These are phyloP conservation scores for Pythium brachiatum DNA, from an alignment of 352 stramenopile species.

Conservation along the genomic window DNA sequence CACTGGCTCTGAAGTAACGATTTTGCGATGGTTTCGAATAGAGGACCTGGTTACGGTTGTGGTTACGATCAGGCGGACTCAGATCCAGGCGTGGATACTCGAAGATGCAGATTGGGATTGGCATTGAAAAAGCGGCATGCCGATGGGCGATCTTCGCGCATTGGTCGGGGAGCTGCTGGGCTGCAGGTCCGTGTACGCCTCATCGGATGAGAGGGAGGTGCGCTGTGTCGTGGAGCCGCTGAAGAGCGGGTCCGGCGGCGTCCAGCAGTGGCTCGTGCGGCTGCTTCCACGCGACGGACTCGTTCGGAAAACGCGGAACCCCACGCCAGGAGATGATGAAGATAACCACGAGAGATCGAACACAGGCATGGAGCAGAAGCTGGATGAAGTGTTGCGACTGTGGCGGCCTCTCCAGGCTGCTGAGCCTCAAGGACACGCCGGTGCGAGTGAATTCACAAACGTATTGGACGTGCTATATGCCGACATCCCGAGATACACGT, in stretches of 20 bases:
- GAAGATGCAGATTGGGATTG: not conserved
- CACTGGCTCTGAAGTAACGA: conserved; percentile 1
- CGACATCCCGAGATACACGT: conserved; percentile 42
- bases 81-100: not conserved
- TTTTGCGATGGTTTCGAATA: not conserved
- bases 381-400: conserved; percentile 26
- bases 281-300: conserved; percentile 14
- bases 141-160: conserved; percentile 34
- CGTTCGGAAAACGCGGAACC: not conserved
- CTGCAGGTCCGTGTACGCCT: conserved; percentile 55
- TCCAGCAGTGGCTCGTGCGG: conserved; percentile 23
- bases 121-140: not conserved
- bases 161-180: conserved; percentile 33
- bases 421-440: not conserved
- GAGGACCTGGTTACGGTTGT: not conserved
- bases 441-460: conserved; percentile 7
- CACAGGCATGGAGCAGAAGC: not conserved
- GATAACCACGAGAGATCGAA: not conserved
- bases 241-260: not conserved
- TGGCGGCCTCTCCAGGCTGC: not conserved
- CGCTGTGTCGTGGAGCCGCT: conserved; percentile 52
- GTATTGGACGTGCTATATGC: conserved; percentile 51
- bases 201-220: conserved; percentile 33
- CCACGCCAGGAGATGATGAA: not conserved
- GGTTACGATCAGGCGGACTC: conserved; percentile 10